Percentiles rank a stretch among this genome's conserved stretches.
phyloP scores from a whole-genome alignment of 805 yeast species.

The Maudiozyma pseudohumilis region DNA sequence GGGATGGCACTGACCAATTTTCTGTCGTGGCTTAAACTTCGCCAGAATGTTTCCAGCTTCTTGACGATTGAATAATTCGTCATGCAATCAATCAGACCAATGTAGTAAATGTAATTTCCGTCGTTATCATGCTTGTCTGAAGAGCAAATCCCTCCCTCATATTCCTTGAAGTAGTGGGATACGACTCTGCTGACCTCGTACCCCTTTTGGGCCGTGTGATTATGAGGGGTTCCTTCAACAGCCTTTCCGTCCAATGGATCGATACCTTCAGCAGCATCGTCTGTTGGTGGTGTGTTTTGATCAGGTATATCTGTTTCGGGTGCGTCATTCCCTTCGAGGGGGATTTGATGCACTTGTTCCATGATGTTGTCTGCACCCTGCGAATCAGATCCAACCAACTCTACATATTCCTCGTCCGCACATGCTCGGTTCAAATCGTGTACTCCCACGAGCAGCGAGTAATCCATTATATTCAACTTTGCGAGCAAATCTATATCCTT shows the following conservation, averaged over 20 bases:
- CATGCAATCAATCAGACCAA: conserved; percentile 90
- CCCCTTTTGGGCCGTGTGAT: no score
- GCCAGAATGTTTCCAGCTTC: conserved; percentile 73
- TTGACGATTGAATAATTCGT: conserved; percentile 71
- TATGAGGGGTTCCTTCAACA: conserved; percentile 1
- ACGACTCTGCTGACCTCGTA: conserved; percentile 5
- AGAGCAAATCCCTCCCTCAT: conserved; percentile 77
- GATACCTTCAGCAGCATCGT: not conserved
- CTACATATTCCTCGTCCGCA: no score
- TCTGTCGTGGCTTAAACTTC: conserved; percentile 60
- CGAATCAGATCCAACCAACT: no score
- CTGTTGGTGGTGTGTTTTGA: no score
- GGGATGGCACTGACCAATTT: conserved; percentile 81
- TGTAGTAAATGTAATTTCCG: conserved; percentile 61
- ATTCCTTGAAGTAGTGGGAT: conserved; percentile 49
- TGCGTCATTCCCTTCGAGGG: no score
- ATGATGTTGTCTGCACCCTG: no score
- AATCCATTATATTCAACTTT: conserved; percentile 85
- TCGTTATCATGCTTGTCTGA: conserved; percentile 46
- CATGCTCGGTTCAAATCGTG: conserved; percentile 51
- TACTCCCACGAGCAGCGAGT: conserved; percentile 79
- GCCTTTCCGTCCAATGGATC: not conserved
- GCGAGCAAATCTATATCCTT: conserved; percentile 67
- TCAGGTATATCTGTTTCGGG: no score
- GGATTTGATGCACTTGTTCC: no score